Evolutionary conservation across 169 alveolate genomes (phyloP), one percentile per base, ranked within the genome.

Genomic region (Plasmodium sp.): DNA sequence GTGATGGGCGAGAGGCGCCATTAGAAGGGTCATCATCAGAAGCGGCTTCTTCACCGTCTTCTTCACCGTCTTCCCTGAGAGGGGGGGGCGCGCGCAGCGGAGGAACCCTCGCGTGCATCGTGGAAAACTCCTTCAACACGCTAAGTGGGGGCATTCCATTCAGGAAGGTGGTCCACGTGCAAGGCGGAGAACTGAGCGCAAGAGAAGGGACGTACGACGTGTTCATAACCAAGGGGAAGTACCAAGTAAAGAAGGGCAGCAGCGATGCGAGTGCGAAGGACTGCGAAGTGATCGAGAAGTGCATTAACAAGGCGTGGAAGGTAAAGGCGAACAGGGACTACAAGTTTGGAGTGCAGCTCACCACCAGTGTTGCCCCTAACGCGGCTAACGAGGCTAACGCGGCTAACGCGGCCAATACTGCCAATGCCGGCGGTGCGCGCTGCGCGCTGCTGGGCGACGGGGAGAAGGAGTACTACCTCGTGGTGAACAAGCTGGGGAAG

Each of bases 231-330:
- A 9, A 84, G 41, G 77, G 77, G 1, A 22, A 51, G 16, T 84
- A 73, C 80, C 12, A 22, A 48, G 77, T 36, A 51, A 10, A 18
- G 33, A 12, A 45, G 75, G 33, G 6, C 27, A 22, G 5, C 62
- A 51, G 10, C 27, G 16, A 5, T 14, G n/a, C 16, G 9, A 9
- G 18, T 43, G 22, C n/a, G n/a, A 22, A 31, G 51, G 62, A 81
- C 6, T 48, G 54, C 14, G 22, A 2, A 5, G 4, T 84, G 62
- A 27, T 84, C 51, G 10, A 84, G 9, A 10, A n/a, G n/a, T 84
- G 92, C 75, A 84, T 84, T 67, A 67, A 10, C 62, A n/a, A 84
- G n/a, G 92, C 81, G 45, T 84, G 81, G 81, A 39, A 72, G 27
- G 34, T 71, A 84, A 84, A 84, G 31, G 83, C 39, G 6, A 41